Evolutionary conservation across 768 basidiomycete species (phyloP), one percentile per base, ranked within the genome.

Genomic region (Leccinum imitatum): DNA sequence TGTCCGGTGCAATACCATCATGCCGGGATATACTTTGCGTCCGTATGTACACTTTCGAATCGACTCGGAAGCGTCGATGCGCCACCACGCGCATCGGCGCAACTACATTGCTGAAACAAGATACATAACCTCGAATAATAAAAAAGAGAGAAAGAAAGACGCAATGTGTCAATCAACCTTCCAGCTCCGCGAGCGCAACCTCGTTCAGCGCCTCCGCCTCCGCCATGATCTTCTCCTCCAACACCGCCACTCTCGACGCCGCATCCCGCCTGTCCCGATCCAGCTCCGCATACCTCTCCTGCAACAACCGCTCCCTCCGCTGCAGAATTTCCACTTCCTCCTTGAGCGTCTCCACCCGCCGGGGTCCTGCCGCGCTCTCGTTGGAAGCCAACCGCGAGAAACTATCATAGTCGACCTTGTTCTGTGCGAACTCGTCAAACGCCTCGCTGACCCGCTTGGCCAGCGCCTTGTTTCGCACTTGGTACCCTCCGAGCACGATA

Each of bases 301-400:
- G 97, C 65, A 97, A 76, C 66, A 84, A 74, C 56, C 81, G 77
- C 75, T 98, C 97, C 65, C 91, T 80, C 59, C 80, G 77, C 71
- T 92, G 89, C 30, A 98, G 79, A 62, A 76, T 79, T 39, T 90
- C 88, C 23, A 98, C 95, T 71, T 98, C 95, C 67, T 93, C 93
- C 71, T 86, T 86, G 65, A 97, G 81, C n/a, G 80, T 77, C 52
- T 85, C 86, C 54, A 94, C 80, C 48, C 96, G 77, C 56, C 86
- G 82, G 10, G 95, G 95, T 3, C 90, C 93, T 54, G 85, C 84
- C 1, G 82, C 87, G 23, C 77, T 72, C 77, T 99, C 97, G 66
- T 87, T 86, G 50, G 77, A 74, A 55, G 83, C 84, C 56, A 99
- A 78, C 62, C 84, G 82, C 27, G 80, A 78, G 73, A 97, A 98